Evolutionary conservation across 768 basidiomycete genomes (phyloP).

Genomic region (Psilocybe azurescens): DNA sequence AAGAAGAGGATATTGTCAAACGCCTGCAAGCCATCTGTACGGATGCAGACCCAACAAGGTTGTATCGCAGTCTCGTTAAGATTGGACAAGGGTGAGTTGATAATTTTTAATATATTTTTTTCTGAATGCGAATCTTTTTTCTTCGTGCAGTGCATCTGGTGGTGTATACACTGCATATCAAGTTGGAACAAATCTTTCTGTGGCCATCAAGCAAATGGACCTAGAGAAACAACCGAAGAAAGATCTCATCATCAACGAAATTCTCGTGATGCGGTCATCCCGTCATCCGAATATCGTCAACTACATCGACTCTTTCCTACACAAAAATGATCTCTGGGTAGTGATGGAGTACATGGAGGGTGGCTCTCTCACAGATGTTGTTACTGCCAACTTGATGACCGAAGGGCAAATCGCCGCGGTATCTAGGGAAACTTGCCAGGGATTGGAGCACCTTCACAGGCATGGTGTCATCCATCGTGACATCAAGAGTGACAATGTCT

Average conservation of each 20-base stretch:
- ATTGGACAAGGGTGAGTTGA: constrained; percentile 89
- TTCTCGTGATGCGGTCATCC: constrained; percentile 97
- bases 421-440: constrained; percentile 89
- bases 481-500: constrained; percentile 98
- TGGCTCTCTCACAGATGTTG: constrained; percentile 92
- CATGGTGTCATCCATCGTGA: constrained; percentile 99
- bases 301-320: constrained; percentile 97
- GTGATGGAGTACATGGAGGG: constrained; percentile 99
- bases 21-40: constrained; percentile 95
- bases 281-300: constrained; percentile 99
- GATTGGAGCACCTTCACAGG: constrained; percentile 91
- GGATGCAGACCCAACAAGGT: constrained; percentile 93
- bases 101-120: constrained; percentile 14
- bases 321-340: constrained; percentile 99
- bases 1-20: constrained; percentile 89
- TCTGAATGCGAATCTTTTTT: background rate
- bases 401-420: constrained; percentile 99
- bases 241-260: constrained; percentile 99
- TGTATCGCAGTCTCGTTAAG: constrained; percentile 93
- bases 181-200: constrained; percentile 90
- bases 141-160: constrained; percentile 78
- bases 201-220: constrained; percentile 99
- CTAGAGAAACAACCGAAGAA: constrained; percentile 99
- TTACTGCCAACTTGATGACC: constrained; percentile 94
- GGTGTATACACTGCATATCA: constrained; percentile 99